Evolutionary conservation across 1,284 basidiomycete genomes (phyloP).

Genomic region (Malassezia caprae): DNA sequence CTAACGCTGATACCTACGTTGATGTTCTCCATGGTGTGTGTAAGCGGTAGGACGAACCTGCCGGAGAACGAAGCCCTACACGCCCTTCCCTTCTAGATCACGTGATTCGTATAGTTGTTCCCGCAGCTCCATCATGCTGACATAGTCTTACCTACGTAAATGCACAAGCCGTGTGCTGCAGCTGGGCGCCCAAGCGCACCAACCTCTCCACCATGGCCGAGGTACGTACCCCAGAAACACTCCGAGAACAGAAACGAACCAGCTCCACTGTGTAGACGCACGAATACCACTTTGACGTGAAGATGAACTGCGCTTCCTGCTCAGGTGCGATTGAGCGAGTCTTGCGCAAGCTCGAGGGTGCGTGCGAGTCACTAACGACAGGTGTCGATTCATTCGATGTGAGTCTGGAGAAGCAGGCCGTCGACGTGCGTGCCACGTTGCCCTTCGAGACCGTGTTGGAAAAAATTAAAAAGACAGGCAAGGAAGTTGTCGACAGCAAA

Average conservation of each 20-base stretch:
- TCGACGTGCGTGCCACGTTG: conserved; percentile 59
- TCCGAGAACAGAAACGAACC: neutral
- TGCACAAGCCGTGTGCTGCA: neutral
- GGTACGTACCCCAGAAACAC: neutral
- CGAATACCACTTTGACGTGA: conserved; percentile 58
- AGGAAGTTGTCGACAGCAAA: conserved; percentile 54
- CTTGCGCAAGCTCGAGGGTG: conserved; percentile 61
- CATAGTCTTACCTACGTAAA: neutral
- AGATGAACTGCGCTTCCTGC: conserved; percentile 75
- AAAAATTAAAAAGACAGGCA: conserved; percentile 78
- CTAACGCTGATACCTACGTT: conserved; percentile 12
- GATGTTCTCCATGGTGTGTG: conserved; percentile 16
- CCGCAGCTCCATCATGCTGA: neutral
- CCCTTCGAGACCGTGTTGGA: conserved; percentile 61
- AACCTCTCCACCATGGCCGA: conserved; percentile 3
- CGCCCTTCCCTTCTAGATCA: neutral
- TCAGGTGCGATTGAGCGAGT: conserved; percentile 67
- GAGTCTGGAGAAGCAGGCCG: conserved; percentile 61
- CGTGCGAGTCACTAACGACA: conserved; percentile 18
- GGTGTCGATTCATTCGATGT: conserved; percentile 51
- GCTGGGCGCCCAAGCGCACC: neutral
- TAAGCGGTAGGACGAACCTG: conserved; percentile 2
- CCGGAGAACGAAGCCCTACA: neutral
- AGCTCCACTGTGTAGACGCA: conserved; percentile 19
- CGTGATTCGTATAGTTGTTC: conserved; percentile 16